Evolutionary conservation across 2,329 filamentous ascomycete genomes (phyloP).

Genomic region (Phoma sp.): DNA sequence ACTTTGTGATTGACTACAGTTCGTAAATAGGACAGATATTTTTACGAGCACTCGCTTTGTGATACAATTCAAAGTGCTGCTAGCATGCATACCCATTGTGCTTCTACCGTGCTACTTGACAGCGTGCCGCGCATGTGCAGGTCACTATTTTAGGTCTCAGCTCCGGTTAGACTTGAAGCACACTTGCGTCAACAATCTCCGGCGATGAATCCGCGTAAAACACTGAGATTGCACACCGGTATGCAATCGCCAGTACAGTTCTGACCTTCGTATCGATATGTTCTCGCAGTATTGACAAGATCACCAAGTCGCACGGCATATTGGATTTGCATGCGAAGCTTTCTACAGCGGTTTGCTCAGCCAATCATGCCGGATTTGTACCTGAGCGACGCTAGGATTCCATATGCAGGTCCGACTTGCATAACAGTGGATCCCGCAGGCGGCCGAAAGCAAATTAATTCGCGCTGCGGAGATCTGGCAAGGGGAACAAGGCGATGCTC

Average conservation of each 20-base stretch:
- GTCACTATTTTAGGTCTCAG: slow-evolving; percentile 14
- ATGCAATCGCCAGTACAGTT: not conserved
- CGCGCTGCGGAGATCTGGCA: slow-evolving; percentile 10
- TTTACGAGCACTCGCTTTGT: not conserved
- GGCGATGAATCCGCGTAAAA: no score
- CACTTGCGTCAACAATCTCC: not conserved
- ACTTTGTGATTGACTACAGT: not conserved
- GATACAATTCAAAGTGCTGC: not conserved
- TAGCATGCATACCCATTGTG: slow-evolving; percentile 9
- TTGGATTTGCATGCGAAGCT: slow-evolving; percentile 14
- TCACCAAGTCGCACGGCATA: slow-evolving; percentile 1
- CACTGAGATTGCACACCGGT: not conserved
- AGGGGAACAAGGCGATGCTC: slow-evolving; percentile 5
- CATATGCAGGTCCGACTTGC: slow-evolving; percentile 14
- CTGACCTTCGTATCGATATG: not conserved
- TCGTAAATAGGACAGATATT: not conserved
- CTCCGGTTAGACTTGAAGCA: slow-evolving; percentile 5
- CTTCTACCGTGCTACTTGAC: slow-evolving; percentile 9
- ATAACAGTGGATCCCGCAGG: slow-evolving; percentile 14
- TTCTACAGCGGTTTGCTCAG: not conserved
- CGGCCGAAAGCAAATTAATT: slow-evolving; percentile 14
- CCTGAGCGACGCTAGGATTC: slow-evolving; percentile 18
- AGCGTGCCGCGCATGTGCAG: slow-evolving; percentile 18
- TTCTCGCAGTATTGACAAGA: not conserved
- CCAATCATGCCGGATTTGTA: slow-evolving; percentile 12